Percentiles rank a stretch among this genome's conserved stretches.
phyloP scores from a whole-genome alignment of 176 grass and related monocot species.

The Bonia amplexicaulis region DNA sequence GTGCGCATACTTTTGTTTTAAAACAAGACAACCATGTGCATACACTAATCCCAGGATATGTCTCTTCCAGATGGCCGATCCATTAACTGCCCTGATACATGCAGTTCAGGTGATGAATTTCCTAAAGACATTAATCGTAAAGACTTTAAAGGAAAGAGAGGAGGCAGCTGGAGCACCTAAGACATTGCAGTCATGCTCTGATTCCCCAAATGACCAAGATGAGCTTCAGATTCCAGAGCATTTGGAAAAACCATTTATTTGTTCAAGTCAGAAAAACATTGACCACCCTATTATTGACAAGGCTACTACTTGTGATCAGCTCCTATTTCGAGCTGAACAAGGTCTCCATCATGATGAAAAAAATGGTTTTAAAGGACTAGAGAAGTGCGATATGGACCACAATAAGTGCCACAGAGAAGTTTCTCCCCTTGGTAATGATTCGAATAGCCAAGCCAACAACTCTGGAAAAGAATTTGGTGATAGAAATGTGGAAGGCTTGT shows the following conservation, averaged over 20 bases:
- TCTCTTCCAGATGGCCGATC: slow-evolving; percentile 88
- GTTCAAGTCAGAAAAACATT: slow-evolving; percentile 4
- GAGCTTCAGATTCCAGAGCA: slow-evolving; percentile 27
- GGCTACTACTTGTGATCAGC: slow-evolving; percentile 41
- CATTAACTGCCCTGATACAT: slow-evolving; percentile 85
- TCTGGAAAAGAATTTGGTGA: slow-evolving; percentile 45
- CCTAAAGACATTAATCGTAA: slow-evolving; percentile 73
- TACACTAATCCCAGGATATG: slow-evolving; percentile 11
- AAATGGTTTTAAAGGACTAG: slow-evolving; percentile 10
- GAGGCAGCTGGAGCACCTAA: slow-evolving; percentile 21
- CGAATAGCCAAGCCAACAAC: not conserved
- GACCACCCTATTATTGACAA: slow-evolving; percentile 43
- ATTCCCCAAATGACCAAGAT: slow-evolving; percentile 57
- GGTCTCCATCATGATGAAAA: slow-evolving; percentile 4
- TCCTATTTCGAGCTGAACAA: slow-evolving; percentile 37
- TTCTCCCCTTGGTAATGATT: slow-evolving; percentile 8
- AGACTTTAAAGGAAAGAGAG: slow-evolving; percentile 68
- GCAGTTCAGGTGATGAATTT: slow-evolving; percentile 98
- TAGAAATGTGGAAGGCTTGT: slow-evolving; percentile 43
- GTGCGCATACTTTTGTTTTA: not conserved
- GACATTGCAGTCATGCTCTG: slow-evolving; percentile 41
- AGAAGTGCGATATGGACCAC: slow-evolving; percentile 35
- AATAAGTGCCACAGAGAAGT: slow-evolving; percentile 18
- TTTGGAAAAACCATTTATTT: slow-evolving; percentile 7
- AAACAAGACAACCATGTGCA: not conserved